Percentiles rank a stretch among this genome's conserved stretches.
Conservation (phyloP, 2,329 filamentous ascomycete genomes). For the Fusarium solani-melongenae region DNA sequence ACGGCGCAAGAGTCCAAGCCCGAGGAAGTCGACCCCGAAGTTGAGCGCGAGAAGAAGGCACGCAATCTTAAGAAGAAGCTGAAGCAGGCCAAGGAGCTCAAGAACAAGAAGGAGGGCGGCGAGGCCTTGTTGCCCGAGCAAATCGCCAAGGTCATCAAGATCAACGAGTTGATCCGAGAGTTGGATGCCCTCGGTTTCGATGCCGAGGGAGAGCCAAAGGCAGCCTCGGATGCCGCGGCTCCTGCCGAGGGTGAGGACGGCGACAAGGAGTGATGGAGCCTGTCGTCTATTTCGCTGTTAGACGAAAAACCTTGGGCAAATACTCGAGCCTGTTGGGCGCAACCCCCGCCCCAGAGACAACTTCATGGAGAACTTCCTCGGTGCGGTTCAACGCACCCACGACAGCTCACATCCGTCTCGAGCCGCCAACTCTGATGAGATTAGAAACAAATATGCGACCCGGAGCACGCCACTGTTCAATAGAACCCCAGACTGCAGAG, state of each 20-base stretch:
- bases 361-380: background rate
- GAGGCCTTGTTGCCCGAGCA: constrained; percentile 89
- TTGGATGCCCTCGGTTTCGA: constrained; percentile 88
- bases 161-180: constrained; percentile 91
- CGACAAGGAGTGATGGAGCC: constrained; percentile 38
- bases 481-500: background rate
- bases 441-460: background rate
- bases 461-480: background rate
- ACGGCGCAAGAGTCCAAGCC: constrained; percentile 34
- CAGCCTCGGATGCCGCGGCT: constrained; percentile 18
- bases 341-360: background rate
- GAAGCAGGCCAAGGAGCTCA: constrained; percentile 89
- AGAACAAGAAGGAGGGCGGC: constrained; percentile 90
- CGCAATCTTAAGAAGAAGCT: constrained; percentile 94
- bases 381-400: background rate
- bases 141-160: constrained; percentile 97
- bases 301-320: background rate
- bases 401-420: background rate
- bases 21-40: constrained; percentile 72
- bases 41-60: constrained; percentile 91
- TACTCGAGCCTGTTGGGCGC: background rate
- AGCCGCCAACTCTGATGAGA: background rate
- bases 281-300: background rate
- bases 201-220: constrained; percentile 73
- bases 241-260: constrained; percentile 15